These are phyloP conservation scores for Dillenia suffruticosa DNA, from an alignment of 164 flowering plant genomes.

Conservation along the genomic window DNA sequence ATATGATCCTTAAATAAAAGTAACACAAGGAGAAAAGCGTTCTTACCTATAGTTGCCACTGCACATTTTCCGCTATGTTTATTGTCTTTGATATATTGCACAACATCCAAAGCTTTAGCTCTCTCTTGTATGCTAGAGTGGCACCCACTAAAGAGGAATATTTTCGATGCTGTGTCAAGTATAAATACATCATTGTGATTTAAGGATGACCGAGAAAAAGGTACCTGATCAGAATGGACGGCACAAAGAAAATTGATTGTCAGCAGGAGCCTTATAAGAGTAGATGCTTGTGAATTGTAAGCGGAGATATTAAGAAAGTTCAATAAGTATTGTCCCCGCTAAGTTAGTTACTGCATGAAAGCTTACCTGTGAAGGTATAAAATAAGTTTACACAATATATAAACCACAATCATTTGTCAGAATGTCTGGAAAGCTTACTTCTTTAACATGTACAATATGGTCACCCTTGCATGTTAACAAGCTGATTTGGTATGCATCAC, in stretches of 20 bases:
- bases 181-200: conserved; percentile 69
- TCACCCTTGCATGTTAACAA: conserved; percentile 69
- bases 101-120: conserved; percentile 77
- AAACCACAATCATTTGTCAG: too few species aligned
- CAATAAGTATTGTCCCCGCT: background rate
- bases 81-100: conserved; percentile 56
- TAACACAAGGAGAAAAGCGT: background rate
- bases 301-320: background rate
- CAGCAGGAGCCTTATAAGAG: conserved; percentile 2
- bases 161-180: conserved; percentile 63
- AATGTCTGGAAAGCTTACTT: conserved; percentile 29
- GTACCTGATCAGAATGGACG: conserved; percentile 38
- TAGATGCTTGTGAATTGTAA: background rate
- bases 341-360: background rate
- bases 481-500: conserved; percentile 32
- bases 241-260: background rate
- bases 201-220: conserved; percentile 62
- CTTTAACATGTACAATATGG: conserved; percentile 59
- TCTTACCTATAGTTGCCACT: conserved; percentile 56
- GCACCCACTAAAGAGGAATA: conserved; percentile 66
- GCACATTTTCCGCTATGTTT: conserved; percentile 55
- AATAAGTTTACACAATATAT: too few species aligned
- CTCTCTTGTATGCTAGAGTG: conserved; percentile 66
- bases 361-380: too few species aligned
- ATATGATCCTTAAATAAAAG: background rate